A percentile compares a stretch with the other conserved stretches of the same genome.
phyloP scores from a whole-genome alignment of 106 monocot genomes.

The Apostasia shenzhenica region DNA sequence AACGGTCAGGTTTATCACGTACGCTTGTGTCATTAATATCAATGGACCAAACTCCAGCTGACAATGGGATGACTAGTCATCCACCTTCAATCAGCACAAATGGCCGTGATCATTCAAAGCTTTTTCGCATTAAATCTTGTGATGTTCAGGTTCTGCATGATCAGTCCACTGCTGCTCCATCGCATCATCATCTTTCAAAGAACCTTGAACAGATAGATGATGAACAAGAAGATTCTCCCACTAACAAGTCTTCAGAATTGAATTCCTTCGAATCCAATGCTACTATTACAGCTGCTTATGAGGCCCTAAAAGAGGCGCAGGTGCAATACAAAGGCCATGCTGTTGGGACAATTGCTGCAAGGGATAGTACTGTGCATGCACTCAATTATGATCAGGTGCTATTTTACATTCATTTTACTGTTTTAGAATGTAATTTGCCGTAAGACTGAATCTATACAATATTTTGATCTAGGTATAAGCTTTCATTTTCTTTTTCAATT shows the following conservation, averaged over 20 bases:
- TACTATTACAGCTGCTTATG: conserved; percentile 30
- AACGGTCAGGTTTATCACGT: background rate
- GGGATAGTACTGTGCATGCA: conserved; percentile 34
- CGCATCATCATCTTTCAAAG: background rate
- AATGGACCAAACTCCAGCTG: background rate
- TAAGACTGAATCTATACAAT: no score
- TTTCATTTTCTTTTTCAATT: no score
- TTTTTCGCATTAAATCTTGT: conserved; percentile 19
- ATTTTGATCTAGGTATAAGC: no score
- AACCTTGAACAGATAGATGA: conserved; percentile 3
- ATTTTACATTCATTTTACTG: background rate
- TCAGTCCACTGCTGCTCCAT: background rate
- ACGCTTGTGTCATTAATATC: background rate
- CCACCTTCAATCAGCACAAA: background rate
- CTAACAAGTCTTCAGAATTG: background rate
- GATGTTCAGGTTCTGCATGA: conserved; percentile 6
- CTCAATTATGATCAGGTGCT: conserved; percentile 56
- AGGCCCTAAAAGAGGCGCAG: conserved; percentile 24
- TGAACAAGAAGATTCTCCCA: conserved; percentile 7
- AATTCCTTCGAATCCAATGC: conserved; percentile 7
- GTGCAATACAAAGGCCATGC: conserved; percentile 30
- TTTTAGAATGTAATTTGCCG: no score
- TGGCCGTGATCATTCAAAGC: no score
- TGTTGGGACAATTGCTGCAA: conserved; percentile 57
- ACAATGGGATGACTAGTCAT: background rate